These are phyloP conservation scores for Chrysosporium keratinophilum DNA, from an alignment of 2,329 filamentous ascomycete genomes.

Conservation along the genomic window DNA sequence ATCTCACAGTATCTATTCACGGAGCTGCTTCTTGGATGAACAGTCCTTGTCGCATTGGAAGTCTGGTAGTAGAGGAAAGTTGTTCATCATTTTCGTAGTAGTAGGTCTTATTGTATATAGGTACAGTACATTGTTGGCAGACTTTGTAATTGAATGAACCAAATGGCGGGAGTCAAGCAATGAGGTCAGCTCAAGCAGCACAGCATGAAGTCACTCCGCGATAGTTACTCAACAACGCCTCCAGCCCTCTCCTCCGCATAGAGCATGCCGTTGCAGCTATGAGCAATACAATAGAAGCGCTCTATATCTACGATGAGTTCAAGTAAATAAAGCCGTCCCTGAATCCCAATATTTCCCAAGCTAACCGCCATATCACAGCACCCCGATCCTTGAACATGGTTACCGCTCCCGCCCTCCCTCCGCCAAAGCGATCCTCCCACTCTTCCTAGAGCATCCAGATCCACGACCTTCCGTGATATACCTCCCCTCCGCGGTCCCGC, in stretches of 20 bases:
- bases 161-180: background rate
- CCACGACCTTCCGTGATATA: conserved; percentile 83
- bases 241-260: background rate
- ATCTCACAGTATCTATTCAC: too few relatives aligned
- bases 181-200: background rate
- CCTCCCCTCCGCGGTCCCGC: conserved; percentile 67
- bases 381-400: conserved; percentile 74
- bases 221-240: background rate
- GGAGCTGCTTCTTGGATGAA: too few relatives aligned
- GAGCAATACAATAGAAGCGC: conserved; percentile 81
- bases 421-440: conserved; percentile 64
- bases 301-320: conserved; percentile 95
- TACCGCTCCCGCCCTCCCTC: conserved; percentile 75
- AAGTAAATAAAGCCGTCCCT: conserved; percentile 48
- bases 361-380: conserved; percentile 43
- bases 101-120: too few relatives aligned
- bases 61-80: too few relatives aligned
- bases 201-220: background rate
- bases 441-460: conserved; percentile 71
- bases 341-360: conserved; percentile 8
- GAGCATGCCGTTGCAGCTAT: conserved; percentile 40
- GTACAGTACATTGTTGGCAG: background rate
- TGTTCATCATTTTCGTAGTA: too few relatives aligned
- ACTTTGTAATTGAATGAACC: background rate
- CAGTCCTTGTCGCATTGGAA: too few relatives aligned